Evolutionary conservation across 2,329 filamentous ascomycete species (phyloP).

Genomic region (Neospermospora avenae): DNA sequence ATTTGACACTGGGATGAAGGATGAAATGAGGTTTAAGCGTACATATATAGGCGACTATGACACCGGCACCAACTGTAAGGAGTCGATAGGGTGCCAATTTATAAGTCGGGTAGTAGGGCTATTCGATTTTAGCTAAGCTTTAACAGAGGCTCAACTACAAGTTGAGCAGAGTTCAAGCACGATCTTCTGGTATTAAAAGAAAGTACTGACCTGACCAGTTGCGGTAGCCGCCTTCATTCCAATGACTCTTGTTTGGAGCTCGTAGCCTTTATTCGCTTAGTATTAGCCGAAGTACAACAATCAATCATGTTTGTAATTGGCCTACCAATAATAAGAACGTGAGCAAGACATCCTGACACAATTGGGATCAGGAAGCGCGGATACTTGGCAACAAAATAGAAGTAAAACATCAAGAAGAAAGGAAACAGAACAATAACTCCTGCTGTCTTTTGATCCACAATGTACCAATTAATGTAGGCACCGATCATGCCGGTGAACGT

Average conservation of each 20-base stretch:
- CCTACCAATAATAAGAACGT: conserved; percentile 26
- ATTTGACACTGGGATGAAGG: too few species aligned
- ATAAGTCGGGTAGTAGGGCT: conserved; percentile 62
- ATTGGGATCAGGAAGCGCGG: conserved; percentile 61
- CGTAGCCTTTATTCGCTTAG: conserved; percentile 16
- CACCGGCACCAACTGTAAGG: conserved; percentile 60
- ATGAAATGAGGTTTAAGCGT: too few species aligned
- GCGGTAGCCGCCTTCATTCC: conserved; percentile 50
- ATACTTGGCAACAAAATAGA: conserved; percentile 62
- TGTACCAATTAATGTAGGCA: conserved; percentile 67
- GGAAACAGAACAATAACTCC: conserved; percentile 65
- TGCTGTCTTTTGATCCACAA: conserved; percentile 56
- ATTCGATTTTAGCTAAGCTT: background rate
- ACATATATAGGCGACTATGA: conserved; percentile 69
- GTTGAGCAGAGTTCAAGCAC: too few species aligned
- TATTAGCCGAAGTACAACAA: background rate
- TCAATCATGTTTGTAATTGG: background rate
- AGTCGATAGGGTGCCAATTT: conserved; percentile 66
- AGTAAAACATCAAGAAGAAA: conserved; percentile 20
- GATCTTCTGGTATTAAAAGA: background rate
- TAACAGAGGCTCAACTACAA: too few species aligned
- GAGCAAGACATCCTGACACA: conserved; percentile 58
- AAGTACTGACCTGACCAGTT: conserved; percentile 51
- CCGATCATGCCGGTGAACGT: conserved; percentile 62
- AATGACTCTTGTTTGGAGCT: conserved; percentile 38